Evolutionary conservation across 2,329 filamentous ascomycete species (phyloP).

Genomic region (Nemania bipapillata): DNA sequence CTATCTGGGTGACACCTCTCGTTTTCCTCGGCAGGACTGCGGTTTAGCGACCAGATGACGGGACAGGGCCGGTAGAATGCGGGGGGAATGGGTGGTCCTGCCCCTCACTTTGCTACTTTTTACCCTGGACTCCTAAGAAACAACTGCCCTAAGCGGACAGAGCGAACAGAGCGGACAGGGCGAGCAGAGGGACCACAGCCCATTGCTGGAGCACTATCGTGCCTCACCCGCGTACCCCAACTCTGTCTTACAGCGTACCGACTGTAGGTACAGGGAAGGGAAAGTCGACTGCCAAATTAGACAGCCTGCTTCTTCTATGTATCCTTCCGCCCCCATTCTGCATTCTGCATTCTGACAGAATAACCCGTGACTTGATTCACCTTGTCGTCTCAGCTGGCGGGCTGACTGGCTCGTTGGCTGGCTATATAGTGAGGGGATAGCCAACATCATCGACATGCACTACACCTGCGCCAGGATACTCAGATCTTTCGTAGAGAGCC

Average conservation of each 20-base stretch:
- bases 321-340: background rate
- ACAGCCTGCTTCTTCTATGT: constrained; percentile 26
- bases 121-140: constrained; percentile 13
- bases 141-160: background rate
- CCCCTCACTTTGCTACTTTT: constrained; percentile 28
- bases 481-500: constrained; percentile 5
- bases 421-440: constrained; percentile 24
- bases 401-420: too few relatives aligned
- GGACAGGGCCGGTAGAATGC: constrained; percentile 30
- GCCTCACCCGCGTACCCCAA: constrained; percentile 15
- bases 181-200: background rate
- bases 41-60: constrained; percentile 12
- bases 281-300: constrained; percentile 33
- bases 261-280: too few relatives aligned
- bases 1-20: background rate
- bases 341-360: too few relatives aligned
- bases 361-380: constrained; percentile 23
- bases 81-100: constrained; percentile 13
- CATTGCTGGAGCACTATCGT: background rate
- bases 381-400: constrained; percentile 6
- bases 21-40: constrained; percentile 17
- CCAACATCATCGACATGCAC: constrained; percentile 4
- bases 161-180: background rate
- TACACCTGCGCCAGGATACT: constrained; percentile 5
- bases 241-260: background rate